Base-by-base conservation (phyloP, 1,284 basidiomycete genomes). In the Xerocomus cyaneibrunnescens region DNA sequence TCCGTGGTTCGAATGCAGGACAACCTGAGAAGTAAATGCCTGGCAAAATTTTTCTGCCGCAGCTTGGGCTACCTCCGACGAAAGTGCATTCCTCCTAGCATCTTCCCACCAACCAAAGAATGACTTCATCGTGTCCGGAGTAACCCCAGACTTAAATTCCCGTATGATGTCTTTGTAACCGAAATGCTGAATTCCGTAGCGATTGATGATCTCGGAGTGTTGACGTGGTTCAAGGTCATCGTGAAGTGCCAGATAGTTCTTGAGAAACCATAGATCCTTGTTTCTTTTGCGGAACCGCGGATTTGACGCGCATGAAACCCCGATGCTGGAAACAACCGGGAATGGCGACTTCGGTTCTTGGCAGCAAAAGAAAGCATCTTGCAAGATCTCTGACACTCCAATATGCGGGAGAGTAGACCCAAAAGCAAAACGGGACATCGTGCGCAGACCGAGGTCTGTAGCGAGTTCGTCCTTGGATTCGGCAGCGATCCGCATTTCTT, bases 41-140 rank as follows among this genome's bases (percentile, higher is more conserved):
- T 21, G 32, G 54, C 54, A 60, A 34, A 58, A 58, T 5, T 12
- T 9, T 1, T 41, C 17, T 13, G 10, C 31, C 1, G 57, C 52
- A 16, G 0, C 3, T 41, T 35, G 35, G 22, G 39, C 17, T 22
- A 1, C 19, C 1, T 23, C n/a, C 8, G 54, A n/a, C 1, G 19
- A 17, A 22, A 6, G 21, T 7, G 28, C 7, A 7, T 4, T 42
- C 30, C 5, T 60, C 14, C 7, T 27, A 8, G 19, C 8, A 2
- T 12, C 47, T 21, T 89, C 80, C 91, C 94, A 97, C 96, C 96
- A 99, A 50, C 80, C 79, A 60, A 98, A 73, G 67, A 90, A 94
- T 1, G 83, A 83, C 16, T 85, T 72, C 77, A 92, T 86, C 71
- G 96, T 91, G 7, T 76, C 71, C 52, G 89, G 81, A 0, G 72